Evolutionary conservation across 73 alveolate genomes (phyloP).

Genomic region (Paramecium caudatum): DNA sequence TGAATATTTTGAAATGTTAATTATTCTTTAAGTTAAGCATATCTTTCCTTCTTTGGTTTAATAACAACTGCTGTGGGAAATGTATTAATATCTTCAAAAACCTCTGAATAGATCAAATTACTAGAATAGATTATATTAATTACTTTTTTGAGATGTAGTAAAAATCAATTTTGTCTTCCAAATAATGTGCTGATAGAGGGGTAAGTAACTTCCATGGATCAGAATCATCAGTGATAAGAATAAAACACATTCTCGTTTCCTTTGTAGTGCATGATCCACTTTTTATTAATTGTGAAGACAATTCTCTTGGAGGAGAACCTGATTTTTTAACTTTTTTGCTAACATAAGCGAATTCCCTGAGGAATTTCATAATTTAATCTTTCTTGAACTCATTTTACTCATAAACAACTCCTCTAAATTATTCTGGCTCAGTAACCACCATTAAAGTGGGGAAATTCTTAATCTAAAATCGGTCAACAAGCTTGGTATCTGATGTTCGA

Average conservation of each 20-base stretch:
- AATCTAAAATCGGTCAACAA: conserved; percentile 84
- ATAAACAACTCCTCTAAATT: conserved; percentile 82
- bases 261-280: conserved; percentile 81
- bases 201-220: conserved; percentile 4
- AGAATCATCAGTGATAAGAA: conserved; percentile 78
- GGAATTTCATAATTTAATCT: conserved; percentile 92
- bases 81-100: conserved; percentile 42
- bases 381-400: conserved; percentile 88
- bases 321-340: conserved; percentile 69
- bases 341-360: conserved; percentile 91
- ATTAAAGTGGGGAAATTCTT: conserved; percentile 92
- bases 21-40: conserved; percentile 6
- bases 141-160: conserved; percentile 42
- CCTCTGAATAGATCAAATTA: conserved; percentile 33
- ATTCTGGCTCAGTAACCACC: conserved; percentile 89
- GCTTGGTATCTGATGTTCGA: conserved; percentile 85
- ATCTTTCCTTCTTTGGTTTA: conserved; percentile 68
- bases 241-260: conserved; percentile 82
- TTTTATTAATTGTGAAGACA: conserved; percentile 71
- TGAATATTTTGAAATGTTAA: not conserved
- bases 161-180: conserved; percentile 28
- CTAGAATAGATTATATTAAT: not conserved
- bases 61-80: conserved; percentile 46
- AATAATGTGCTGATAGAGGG: not conserved
- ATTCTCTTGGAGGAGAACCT: conserved; percentile 68